Base-by-base conservation (phyloP, 2,329 filamentous ascomycete species). In the Canariomyces notabilis region DNA sequence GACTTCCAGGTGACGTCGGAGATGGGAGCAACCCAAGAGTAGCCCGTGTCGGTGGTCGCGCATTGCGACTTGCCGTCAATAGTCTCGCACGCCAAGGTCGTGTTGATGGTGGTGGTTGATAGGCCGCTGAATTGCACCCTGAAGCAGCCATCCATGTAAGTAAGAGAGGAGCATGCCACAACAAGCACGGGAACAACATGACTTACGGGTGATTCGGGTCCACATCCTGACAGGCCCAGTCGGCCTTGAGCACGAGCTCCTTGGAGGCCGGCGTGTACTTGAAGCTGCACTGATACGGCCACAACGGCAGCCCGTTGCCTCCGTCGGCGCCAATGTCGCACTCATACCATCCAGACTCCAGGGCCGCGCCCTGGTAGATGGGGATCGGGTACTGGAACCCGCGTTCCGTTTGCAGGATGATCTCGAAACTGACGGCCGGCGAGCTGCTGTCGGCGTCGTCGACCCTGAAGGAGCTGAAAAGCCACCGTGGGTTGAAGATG, bases 161-260 rank as follows among this genome's bases (percentile, higher is more conserved):
- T 26, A 8, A 16, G 32, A 7, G 15, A 4, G 14, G 16, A 12
- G 16, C 12, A 12, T 16, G 8, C 36, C 5, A 15, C 16, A 19
- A 18, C 20, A 12, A 5, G 38, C 8, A 38, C 22, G 11, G 9
- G 6, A 37, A 49, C 18, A 18, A 15, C 2, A 22, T 6, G 29
- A 51, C 56, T 21, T 33, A 60, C 58, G 53, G 56, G 39, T 56
- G 44, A n/a, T 35, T 43, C 2, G 19, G 16, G 46, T 60, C 57
- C 38, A 58, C 32, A 32, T 60, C 57, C 14, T 20, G 48, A 46
- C 57, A 60, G 26, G 44, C 46, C 58, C 58, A 60, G 20, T 57
- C 47, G 1, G 53, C 55, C 33, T 49, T 42, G 15, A 59, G 3
- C n/a, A 20, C 42, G n/a, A 58, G 32, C 37, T 45, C 34, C 37